Conservation (phyloP, 257 asterid genomes). For the Forsythia viridissima region DNA sequence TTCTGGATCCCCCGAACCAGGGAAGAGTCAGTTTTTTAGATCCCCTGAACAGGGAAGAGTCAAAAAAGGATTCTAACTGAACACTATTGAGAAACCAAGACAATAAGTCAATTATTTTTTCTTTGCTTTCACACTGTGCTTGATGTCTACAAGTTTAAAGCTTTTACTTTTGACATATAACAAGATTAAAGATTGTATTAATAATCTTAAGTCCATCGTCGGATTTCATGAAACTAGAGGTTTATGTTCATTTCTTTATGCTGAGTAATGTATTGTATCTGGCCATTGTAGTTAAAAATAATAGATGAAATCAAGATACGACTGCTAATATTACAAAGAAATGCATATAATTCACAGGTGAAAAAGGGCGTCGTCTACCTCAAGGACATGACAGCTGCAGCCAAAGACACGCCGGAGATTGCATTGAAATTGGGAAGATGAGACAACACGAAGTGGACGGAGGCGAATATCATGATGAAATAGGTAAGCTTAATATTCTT, state of each 20-base stretch:
- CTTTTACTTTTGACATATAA: too few relatives aligned
- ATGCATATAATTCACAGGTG: background rate
- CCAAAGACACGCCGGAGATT: slow-evolving; percentile 34
- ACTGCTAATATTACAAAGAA: background rate
- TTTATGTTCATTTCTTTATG: background rate
- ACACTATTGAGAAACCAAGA: too few relatives aligned
- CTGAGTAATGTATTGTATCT: background rate
- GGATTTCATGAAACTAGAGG: background rate
- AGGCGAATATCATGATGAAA: slow-evolving; percentile 41
- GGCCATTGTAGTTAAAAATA: background rate
- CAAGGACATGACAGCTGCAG: slow-evolving; percentile 38
- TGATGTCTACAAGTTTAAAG: too few relatives aligned
- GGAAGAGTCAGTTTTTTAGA: background rate
- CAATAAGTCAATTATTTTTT: too few relatives aligned
- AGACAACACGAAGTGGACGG: slow-evolving; percentile 34
- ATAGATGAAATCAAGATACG: too few relatives aligned
- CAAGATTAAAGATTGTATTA: background rate
- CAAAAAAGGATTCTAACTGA: too few relatives aligned
- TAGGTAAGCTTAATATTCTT: slow-evolving; percentile 16
- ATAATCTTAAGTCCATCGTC: too few relatives aligned
- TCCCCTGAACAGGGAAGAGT: background rate
- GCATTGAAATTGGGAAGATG: slow-evolving; percentile 36
- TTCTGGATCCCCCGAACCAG: background rate
- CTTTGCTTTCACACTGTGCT: too few relatives aligned
- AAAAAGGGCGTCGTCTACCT: slow-evolving; percentile 13